phyloP scores from a whole-genome alignment of 1,284 basidiomycete species.

The Sphaerobolus stellatus region DNA sequence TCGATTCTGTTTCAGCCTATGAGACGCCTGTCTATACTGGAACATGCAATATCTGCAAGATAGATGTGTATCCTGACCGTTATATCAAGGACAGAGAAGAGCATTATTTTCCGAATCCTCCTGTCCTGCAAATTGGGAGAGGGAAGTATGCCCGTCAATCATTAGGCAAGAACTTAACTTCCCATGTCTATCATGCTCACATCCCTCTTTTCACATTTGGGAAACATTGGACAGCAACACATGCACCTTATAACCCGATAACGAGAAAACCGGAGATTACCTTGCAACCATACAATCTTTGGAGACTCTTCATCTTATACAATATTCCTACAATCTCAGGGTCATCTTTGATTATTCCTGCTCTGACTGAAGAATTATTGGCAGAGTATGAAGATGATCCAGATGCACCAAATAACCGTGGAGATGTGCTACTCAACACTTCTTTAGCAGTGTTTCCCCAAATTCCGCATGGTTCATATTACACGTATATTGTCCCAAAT shows the following conservation, averaged over 20 bases:
- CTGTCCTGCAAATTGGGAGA: neutral
- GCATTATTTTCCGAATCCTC: neutral
- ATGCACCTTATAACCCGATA: neutral
- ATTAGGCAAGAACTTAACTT: neutral
- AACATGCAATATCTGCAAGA: too few species aligned
- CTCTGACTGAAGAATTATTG: too few species aligned
- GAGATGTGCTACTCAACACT: neutral
- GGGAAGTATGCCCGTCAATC: neutral
- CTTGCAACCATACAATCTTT: neutral
- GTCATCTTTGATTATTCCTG: neutral
- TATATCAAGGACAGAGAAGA: too few species aligned
- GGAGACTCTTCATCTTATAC: neutral
- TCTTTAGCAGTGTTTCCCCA: neutral
- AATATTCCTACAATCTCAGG: neutral
- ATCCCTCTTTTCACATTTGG: neutral
- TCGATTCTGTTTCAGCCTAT: too few species aligned
- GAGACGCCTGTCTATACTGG: neutral
- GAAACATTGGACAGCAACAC: neutral
- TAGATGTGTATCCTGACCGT: too few species aligned
- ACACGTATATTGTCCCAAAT: neutral
- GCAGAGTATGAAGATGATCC: neutral
- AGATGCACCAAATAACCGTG: neutral
- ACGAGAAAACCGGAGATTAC: neutral
- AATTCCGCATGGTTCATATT: neutral
- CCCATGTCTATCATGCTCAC: neutral